Conservation (phyloP, 768 basidiomycete genomes). For the Suillus paluster region DNA sequence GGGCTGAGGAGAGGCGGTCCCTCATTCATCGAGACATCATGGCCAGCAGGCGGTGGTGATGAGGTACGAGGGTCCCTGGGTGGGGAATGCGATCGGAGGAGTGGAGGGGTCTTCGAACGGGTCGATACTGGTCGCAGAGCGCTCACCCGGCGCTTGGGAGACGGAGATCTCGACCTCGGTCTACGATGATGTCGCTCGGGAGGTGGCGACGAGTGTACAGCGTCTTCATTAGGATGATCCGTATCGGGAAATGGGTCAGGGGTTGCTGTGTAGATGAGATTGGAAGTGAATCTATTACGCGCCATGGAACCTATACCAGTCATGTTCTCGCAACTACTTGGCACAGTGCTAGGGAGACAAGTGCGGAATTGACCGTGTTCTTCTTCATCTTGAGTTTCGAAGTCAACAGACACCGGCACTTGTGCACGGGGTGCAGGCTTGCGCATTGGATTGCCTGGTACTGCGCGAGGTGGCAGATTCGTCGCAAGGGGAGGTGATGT, state of each 20-base stretch:
- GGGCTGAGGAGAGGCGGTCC: conserved; percentile 52
- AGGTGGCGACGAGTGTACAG: conserved; percentile 12
- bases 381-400: conserved; percentile 40
- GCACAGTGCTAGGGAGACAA: conserved; percentile 58
- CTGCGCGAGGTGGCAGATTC: conserved; percentile 26
- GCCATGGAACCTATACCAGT: conserved; percentile 61
- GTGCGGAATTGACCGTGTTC: conserved; percentile 41
- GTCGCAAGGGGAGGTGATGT: conserved; percentile 22
- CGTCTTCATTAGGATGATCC: conserved; percentile 23
- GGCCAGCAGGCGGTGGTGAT: conserved; percentile 24
- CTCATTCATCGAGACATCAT: conserved; percentile 23
- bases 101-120: conserved; percentile 46
- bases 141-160: conserved; percentile 28
- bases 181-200: conserved; percentile 20
- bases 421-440: conserved; percentile 70
- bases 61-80: conserved; percentile 29
- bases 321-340: conserved; percentile 60
- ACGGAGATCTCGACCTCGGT: conserved; percentile 26
- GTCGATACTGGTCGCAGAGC: conserved; percentile 39
- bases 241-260: conserved; percentile 15
- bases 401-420: conserved; percentile 61
- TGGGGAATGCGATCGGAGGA: conserved; percentile 33
- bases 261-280: conserved; percentile 15
- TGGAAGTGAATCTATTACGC: conserved; percentile 31
- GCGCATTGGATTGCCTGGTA: conserved; percentile 48